phyloP scores from a whole-genome alignment of 805 yeast genomes.

The Helenozyma baotianmanensis region DNA sequence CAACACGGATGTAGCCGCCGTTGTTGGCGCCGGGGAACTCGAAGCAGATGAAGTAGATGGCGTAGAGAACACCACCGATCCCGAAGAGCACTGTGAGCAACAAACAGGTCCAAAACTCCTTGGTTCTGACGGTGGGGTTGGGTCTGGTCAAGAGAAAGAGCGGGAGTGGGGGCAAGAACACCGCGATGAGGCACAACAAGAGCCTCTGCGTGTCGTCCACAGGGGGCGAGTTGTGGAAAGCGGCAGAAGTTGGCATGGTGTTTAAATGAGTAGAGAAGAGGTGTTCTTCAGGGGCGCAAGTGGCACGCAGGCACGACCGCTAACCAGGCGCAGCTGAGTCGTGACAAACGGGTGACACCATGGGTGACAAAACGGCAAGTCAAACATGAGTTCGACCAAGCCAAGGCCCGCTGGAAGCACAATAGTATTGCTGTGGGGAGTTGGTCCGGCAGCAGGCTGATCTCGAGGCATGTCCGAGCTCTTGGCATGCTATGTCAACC shows the following conservation, averaged over 20 bases:
- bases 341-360: too few species aligned
- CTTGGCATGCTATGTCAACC: too few species aligned
- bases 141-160: slow-evolving; percentile 26
- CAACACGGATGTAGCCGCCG: slow-evolving; percentile 20
- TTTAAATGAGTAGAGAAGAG: too few species aligned
- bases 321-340: too few species aligned
- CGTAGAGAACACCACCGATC: slow-evolving; percentile 24
- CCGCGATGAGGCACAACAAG: slow-evolving; percentile 26
- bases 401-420: too few species aligned
- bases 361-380: too few species aligned
- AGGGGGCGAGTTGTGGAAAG: slow-evolving; percentile 6
- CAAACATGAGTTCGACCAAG: too few species aligned
- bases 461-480: too few species aligned
- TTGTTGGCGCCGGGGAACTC: slow-evolving; percentile 15
- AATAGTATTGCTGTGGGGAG: too few species aligned
- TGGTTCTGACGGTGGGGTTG: slow-evolving; percentile 26
- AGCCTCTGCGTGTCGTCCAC: slow-evolving; percentile 17
- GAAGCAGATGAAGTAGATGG: slow-evolving; percentile 25
- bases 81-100: slow-evolving; percentile 30
- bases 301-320: too few species aligned
- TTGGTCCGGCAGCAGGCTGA: too few species aligned
- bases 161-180: slow-evolving; percentile 38
- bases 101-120: slow-evolving; percentile 29
- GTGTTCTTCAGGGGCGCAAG: too few species aligned
- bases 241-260: slow-evolving; percentile 9